Percentiles rank a stretch among this genome's conserved stretches.
phyloP scores from a whole-genome alignment of 805 yeast genomes.

The Ogataea minuta region DNA sequence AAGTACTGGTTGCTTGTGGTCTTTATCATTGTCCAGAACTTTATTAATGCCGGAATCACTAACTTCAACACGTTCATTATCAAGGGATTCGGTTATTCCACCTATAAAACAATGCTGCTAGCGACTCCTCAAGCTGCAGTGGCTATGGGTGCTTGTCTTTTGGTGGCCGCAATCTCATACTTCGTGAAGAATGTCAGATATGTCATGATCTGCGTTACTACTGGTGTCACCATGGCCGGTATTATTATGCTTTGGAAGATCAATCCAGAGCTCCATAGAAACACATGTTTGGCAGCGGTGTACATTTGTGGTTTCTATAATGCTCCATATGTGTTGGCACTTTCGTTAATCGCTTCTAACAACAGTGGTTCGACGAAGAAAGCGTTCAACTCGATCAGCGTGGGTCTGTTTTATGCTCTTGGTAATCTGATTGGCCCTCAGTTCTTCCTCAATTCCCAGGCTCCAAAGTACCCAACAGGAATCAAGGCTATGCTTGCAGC shows the following conservation, averaged over 20 bases:
- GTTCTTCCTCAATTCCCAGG: constrained; percentile 48
- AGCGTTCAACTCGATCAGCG: constrained; percentile 31
- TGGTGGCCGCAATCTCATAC: constrained; percentile 22
- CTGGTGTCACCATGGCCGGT: constrained; percentile 32
- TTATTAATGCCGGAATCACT: constrained; percentile 59
- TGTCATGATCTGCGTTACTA: constrained; percentile 26
- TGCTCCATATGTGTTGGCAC: constrained; percentile 21
- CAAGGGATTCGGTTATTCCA: constrained; percentile 36
- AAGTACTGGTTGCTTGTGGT: constrained; percentile 33
- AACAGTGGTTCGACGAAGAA: constrained; percentile 70
- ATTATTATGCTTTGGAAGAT: constrained; percentile 28
- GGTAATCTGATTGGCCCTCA: constrained; percentile 66
- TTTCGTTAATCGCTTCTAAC: constrained; percentile 35
- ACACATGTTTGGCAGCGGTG: constrained; percentile 26
- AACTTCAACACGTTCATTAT: constrained; percentile 47
- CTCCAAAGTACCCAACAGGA: constrained; percentile 57
- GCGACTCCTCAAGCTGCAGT: constrained; percentile 35
- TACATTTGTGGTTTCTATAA: constrained; percentile 24
- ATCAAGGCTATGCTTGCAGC: constrained; percentile 43
- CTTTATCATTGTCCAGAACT: constrained; percentile 38
- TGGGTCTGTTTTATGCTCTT: constrained; percentile 50
- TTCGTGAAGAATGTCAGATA: constrained; percentile 23
- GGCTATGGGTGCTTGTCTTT: constrained; percentile 35
- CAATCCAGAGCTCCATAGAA: constrained; percentile 16
- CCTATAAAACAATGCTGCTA: constrained; percentile 36